Base-by-base conservation (phyloP, 768 basidiomycete species). In the Hericium coralloides region DNA sequence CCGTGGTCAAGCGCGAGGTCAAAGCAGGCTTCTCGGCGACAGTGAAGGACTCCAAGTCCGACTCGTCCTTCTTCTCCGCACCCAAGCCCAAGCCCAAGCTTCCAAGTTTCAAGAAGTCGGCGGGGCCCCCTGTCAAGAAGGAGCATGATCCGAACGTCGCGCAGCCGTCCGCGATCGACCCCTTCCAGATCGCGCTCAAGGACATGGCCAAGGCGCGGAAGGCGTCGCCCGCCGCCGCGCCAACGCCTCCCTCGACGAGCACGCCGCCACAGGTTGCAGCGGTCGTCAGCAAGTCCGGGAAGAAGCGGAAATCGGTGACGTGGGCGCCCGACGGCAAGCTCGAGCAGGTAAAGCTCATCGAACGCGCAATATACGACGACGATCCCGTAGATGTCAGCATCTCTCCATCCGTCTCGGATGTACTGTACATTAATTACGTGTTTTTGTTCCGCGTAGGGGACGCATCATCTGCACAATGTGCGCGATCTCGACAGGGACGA, bases 401-500 rank as follows among this genome's bases (percentile, higher is more conserved):
- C 64, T 74, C 73, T 69, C 74, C 66, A 71, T 67, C 71, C 69
- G 70, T 67, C 67, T 64, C 64, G 55, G 64, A 63, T 65, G 64
- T 74, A 76, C 68, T 66, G 65, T 75, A 81, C 74, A 83, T 83
- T 79, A 82, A 67, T 65, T 59, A 56, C 60, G 76, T 64, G 68
- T 66, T 62, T 66, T 68, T 67, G 57, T 64, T 65, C 62, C 57
- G 68, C 70, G 73, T 79, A 93, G 90, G 87, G 85, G 73, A 74
- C 77, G 68, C 85, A 87, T 74, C 74, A 76, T 66, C 65, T 76
- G 62, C 85, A 88, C 72, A 87, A 77, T 74, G 70, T 88, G 62
- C 89, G 89, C 68, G 90, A 92, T 73, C 77, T 93, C 76, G 91
- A 93, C 73, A 81, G 88, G 69, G 87, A 82, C 68, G 92, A 92